A percentile compares a stretch with the other conserved stretches of the same genome.
Evolutionary conservation across 352 stramenopile species (phyloP).

Genomic region (Stramenopiles sp.): DNA sequence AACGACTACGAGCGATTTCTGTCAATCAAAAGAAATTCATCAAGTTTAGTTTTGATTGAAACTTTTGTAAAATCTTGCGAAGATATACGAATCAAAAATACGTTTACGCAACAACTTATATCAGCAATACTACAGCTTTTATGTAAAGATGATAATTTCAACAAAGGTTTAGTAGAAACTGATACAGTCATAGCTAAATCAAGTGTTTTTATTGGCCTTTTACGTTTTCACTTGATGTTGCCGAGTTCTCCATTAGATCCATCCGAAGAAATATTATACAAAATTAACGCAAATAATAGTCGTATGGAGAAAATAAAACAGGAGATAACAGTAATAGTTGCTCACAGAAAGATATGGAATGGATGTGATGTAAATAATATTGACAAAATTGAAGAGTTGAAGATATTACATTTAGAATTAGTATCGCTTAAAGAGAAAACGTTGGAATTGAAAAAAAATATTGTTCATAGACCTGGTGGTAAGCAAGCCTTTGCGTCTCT

Average conservation of each 20-base stretch:
- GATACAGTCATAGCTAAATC: constrained; percentile 13
- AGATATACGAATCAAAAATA: neutral
- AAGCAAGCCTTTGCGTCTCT: neutral
- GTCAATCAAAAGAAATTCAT: neutral
- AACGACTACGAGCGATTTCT: neutral
- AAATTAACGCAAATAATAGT: constrained; percentile 37
- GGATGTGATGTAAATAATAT: neutral
- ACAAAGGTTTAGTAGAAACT: neutral
- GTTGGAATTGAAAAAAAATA: neutral
- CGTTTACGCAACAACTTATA: neutral
- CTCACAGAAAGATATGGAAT: neutral
- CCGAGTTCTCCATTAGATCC: constrained; percentile 85
- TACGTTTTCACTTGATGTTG: constrained; percentile 70
- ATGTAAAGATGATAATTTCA: neutral
- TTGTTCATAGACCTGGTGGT: neutral
- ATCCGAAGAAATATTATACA: constrained; percentile 69
- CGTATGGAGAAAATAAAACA: neutral
- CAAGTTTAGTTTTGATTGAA: no score
- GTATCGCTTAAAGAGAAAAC: neutral
- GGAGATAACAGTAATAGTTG: neutral
- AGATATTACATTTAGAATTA: neutral
- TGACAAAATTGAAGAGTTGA: neutral
- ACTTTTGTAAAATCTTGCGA: no score
- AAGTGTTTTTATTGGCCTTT: constrained; percentile 69
- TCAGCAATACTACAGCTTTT: neutral